phyloP scores from a whole-genome alignment of 352 stramenopile genomes.

The Phytophthora nicotianae region DNA sequence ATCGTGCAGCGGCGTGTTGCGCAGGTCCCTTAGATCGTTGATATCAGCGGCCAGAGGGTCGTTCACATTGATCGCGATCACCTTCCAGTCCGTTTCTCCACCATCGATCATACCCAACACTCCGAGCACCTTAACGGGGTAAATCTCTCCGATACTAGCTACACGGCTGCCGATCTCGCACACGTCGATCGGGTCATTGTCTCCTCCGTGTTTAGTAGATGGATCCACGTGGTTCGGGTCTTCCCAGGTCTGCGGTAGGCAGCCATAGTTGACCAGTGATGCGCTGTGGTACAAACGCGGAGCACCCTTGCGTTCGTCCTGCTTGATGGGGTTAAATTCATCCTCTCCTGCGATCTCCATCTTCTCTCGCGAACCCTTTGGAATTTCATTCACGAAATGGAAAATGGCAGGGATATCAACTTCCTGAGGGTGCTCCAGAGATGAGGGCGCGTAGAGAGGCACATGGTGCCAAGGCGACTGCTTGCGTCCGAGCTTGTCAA shows the following conservation, averaged over 20 bases:
- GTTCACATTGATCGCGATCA: constrained; percentile 95
- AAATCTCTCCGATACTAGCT: constrained; percentile 92
- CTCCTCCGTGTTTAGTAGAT: constrained; percentile 90
- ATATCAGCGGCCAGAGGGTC: constrained; percentile 95
- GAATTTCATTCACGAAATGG: constrained; percentile 96
- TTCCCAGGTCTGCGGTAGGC: constrained; percentile 99
- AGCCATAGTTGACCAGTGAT: constrained; percentile 97
- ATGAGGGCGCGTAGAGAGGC: constrained; percentile 66
- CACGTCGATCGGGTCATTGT: constrained; percentile 99
- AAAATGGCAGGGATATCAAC: constrained; percentile 57
- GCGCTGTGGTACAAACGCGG: constrained; percentile 91
- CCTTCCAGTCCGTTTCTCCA: constrained; percentile 99
- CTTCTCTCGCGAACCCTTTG: constrained; percentile 87
- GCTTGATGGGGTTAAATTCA: constrained; percentile 94
- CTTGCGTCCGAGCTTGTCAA: constrained; percentile 71
- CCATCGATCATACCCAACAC: constrained; percentile 99
- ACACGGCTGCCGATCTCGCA: constrained; percentile 96
- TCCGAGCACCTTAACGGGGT: constrained; percentile 97
- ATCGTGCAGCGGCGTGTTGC: constrained; percentile 75
- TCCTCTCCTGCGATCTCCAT: constrained; percentile 95
- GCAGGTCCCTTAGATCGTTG: constrained; percentile 93
- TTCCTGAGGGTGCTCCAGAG: constrained; percentile 42
- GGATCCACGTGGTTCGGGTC: constrained; percentile 96
- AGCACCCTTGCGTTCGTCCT: constrained; percentile 98
- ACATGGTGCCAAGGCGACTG: constrained; percentile 95